Percentiles rank a stretch among this genome's conserved stretches.
These are phyloP conservation scores for Phytopythium delawarense DNA, from an alignment of 352 stramenopile genomes.

Conservation along the genomic window DNA sequence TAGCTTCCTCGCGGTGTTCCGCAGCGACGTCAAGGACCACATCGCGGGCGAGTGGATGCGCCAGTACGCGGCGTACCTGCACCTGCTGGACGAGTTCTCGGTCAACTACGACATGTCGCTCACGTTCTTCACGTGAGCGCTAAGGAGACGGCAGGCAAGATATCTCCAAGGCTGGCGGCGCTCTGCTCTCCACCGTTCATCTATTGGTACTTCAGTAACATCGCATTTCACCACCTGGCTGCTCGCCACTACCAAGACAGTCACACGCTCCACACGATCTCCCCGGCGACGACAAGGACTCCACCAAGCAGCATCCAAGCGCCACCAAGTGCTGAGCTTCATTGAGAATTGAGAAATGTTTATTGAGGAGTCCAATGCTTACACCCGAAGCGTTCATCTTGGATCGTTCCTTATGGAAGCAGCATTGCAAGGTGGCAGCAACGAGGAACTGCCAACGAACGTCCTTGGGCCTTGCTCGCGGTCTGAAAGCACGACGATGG, in stretches of 20 bases:
- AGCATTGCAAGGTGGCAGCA: too few relatives aligned
- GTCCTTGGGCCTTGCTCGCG: too few relatives aligned
- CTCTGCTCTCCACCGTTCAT: neutral
- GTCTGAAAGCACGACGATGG: too few relatives aligned
- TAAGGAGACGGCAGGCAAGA: neutral
- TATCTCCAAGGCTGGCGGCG: neutral
- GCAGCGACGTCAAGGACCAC: conserved; percentile 41
- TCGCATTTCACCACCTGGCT: neutral
- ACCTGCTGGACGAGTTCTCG: conserved; percentile 62
- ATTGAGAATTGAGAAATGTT: too few relatives aligned
- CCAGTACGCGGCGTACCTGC: conserved; percentile 55
- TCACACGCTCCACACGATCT: too few relatives aligned
- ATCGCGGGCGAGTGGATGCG: conserved; percentile 71
- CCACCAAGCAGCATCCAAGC: neutral
- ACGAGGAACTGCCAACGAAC: too few relatives aligned
- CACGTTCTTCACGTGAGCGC: conserved; percentile 57
- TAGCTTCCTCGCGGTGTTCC: conserved; percentile 51
- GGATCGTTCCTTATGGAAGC: too few relatives aligned
- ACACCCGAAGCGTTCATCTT: too few relatives aligned
- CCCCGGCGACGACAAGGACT: too few relatives aligned
- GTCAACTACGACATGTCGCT: conserved; percentile 55
- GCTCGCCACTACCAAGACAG: too few relatives aligned
- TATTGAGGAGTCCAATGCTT: too few relatives aligned
- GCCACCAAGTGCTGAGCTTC: too few relatives aligned
- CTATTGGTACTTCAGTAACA: neutral